Conservation (phyloP, 768 basidiomycete genomes). For the Lactarius deliciosus region DNA sequence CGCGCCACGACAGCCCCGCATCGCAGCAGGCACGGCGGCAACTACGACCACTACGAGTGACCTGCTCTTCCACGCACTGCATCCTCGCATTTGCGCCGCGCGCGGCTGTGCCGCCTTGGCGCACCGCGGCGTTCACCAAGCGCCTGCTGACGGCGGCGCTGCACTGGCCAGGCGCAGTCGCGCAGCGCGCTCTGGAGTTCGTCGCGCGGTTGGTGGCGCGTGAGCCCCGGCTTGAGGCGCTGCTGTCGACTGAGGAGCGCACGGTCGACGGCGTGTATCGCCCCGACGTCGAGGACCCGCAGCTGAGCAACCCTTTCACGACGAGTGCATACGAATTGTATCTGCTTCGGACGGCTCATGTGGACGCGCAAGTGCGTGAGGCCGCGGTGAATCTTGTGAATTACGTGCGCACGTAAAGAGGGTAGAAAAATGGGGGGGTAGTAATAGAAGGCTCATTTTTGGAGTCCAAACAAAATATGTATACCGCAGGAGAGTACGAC, state of each 20-base stretch:
- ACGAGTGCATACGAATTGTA: slow-evolving; percentile 86
- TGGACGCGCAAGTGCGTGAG: slow-evolving; percentile 64
- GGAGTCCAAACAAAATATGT: slow-evolving; percentile 6
- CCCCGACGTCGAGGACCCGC: slow-evolving; percentile 85
- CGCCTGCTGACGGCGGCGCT: slow-evolving; percentile 81
- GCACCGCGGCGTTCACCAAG: slow-evolving; percentile 90
- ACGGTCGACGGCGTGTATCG: slow-evolving; percentile 82
- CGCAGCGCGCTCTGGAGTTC: slow-evolving; percentile 71
- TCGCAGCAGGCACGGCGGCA: neutral
- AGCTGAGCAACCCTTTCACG: slow-evolving; percentile 76
- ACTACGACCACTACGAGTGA: slow-evolving; percentile 52
- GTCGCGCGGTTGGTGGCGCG: slow-evolving; percentile 68
- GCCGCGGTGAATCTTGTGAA: slow-evolving; percentile 61
- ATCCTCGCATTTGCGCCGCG: slow-evolving; percentile 79
- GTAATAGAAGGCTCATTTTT: neutral
- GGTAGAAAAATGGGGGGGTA: neutral
- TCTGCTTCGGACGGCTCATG: slow-evolving; percentile 57
- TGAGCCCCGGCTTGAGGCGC: slow-evolving; percentile 77
- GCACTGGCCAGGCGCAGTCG: slow-evolving; percentile 71
- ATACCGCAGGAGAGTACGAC: slow-evolving; percentile 6
- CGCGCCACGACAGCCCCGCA: slow-evolving; percentile 32
- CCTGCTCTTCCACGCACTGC: slow-evolving; percentile 84
- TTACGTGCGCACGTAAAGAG: slow-evolving; percentile 40
- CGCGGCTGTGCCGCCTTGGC: slow-evolving; percentile 62
- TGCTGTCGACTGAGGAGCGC: slow-evolving; percentile 86